Evolutionary conservation across 2,329 filamentous ascomycete genomes (phyloP), one percentile per base, ranked within the genome.

Genomic region (Uncinocarpus reesii): DNA sequence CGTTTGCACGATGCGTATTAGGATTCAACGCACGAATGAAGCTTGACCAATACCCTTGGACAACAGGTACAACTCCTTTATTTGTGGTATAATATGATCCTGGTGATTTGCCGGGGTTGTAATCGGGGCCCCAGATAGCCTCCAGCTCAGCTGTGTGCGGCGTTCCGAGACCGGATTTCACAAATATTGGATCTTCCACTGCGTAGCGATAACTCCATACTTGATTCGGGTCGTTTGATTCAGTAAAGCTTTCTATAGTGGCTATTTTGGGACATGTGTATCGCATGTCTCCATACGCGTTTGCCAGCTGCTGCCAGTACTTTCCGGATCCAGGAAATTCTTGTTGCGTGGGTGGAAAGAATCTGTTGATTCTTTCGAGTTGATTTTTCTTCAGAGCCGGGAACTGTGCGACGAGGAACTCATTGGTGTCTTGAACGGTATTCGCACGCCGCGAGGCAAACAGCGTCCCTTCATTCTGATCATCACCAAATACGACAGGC

Each of bases 31-130:
- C 71, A 21, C 76, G 67, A 52, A 89, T 79, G 59, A 89, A 89
- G 54, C 79, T 84, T 1, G 79, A 77, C 82, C 83, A 88, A 62
- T 87, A 89, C 0, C 71, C 74, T 58, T 86, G 81, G 23, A 84
- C 74, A 0, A 83, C 65, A 0, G 76, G 70, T 1, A 83, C 71
- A 4, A 83, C 78, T 0, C 60, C 59, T 1, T 67, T 73, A 54
- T 87, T 86, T 2, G 68, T 0, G 66, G 59, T 35, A 6, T 61
- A 61, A 55, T 86, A 86, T 40, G 76, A 80, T 2, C 59, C 58
- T 0, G 81, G 81, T 4, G 50, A 28, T 16, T 26, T 13, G 28
- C 67, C 65, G 18, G 68, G 64, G 2, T 74, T 70, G 57, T 81
- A 76, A 2, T 72, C 66, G 0, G 79, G 76, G 0, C 83, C 83